A percentile compares a stretch with the other conserved stretches of the same genome.
These are phyloP conservation scores for Metarhizium robertsii DNA, from an alignment of 2,329 filamentous ascomycete genomes.

Conservation along the genomic window DNA sequence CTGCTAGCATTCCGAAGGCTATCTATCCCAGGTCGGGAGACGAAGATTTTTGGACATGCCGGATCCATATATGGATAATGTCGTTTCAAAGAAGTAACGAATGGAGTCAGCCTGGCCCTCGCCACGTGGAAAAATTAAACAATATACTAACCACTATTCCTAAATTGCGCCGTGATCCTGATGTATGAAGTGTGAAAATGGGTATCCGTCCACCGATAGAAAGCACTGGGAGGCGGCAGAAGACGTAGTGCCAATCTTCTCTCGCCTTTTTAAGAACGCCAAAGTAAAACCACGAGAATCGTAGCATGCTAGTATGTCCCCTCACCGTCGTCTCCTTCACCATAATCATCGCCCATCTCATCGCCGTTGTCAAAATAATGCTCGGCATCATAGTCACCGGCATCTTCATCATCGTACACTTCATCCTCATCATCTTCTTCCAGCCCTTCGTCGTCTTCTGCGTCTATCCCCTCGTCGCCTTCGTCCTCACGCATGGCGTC, in stretches of 20 bases:
- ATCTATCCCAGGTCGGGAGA: neutral
- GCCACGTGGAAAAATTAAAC: neutral
- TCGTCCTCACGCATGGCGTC: slow-evolving; percentile 41
- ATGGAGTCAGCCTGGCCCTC: neutral
- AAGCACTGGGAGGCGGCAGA: neutral
- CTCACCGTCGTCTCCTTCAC: slow-evolving; percentile 41
- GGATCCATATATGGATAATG: neutral
- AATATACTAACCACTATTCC: neutral
- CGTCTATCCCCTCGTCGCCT: slow-evolving; percentile 35
- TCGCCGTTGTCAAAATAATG: slow-evolving; percentile 51
- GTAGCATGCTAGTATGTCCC: slow-evolving; percentile 23
- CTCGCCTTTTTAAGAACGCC: neutral
- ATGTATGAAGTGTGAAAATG: neutral
- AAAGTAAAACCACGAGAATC: neutral
- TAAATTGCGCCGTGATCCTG: neutral
- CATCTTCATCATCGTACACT: slow-evolving; percentile 47
- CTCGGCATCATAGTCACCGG: slow-evolving; percentile 53
- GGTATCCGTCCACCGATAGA: neutral
- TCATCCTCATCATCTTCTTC: slow-evolving; percentile 39
- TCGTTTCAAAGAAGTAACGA: neutral
- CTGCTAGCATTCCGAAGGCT: neutral
- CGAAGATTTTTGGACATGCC: neutral
- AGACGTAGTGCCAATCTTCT: neutral
- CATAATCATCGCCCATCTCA: slow-evolving; percentile 43
- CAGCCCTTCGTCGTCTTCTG: slow-evolving; percentile 40